Evolutionary conservation across 768 basidiomycete species (phyloP).

Genomic region (Phlebiopsis gigantea): DNA sequence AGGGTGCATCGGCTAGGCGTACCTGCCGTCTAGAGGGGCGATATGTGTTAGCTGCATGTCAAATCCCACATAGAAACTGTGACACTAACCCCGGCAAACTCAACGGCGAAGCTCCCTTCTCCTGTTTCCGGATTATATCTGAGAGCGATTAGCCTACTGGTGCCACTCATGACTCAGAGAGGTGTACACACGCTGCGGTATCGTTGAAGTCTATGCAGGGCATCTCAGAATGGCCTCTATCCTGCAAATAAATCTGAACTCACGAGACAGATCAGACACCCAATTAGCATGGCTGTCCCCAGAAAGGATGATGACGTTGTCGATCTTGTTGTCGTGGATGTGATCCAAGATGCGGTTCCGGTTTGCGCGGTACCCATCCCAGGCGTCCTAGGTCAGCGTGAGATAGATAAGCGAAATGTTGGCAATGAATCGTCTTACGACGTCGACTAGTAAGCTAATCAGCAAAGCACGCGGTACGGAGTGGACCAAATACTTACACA

Average conservation of each 20-base stretch:
- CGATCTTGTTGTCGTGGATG: conserved; percentile 44
- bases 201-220: conserved; percentile 40
- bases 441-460: conserved; percentile 16
- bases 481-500: conserved; percentile 23
- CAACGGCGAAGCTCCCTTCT: conserved; percentile 47
- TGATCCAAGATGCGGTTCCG: conserved; percentile 46
- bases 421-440: conserved; percentile 22
- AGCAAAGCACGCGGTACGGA: background rate
- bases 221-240: background rate
- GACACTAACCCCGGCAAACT: conserved; percentile 48
- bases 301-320: conserved; percentile 52
- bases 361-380: conserved; percentile 58
- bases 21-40: conserved; percentile 1
- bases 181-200: conserved; percentile 33
- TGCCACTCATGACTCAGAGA: background rate
- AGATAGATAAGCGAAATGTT: no score
- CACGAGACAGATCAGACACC: conserved; percentile 53
- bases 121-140: conserved; percentile 48
- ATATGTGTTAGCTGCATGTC: background rate
- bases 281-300: conserved; percentile 61
- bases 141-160: background rate
- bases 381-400: conserved; percentile 36
- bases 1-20: background rate
- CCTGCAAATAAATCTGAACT: conserved; percentile 17
- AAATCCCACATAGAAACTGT: background rate